phyloP scores from a whole-genome alignment of 2,329 filamentous ascomycete species.

The Drechslerella coelobrocha region DNA sequence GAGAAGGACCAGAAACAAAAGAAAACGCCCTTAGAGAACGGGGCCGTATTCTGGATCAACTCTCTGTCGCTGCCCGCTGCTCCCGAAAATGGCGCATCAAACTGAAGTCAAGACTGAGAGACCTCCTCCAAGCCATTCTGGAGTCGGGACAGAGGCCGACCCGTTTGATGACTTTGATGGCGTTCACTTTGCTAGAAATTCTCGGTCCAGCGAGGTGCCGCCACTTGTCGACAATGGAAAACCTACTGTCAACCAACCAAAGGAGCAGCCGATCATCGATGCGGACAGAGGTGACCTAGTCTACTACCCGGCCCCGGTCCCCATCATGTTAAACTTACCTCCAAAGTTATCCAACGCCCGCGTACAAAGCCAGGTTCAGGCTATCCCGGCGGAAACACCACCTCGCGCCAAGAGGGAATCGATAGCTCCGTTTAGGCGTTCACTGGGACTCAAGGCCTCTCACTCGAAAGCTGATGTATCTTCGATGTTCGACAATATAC shows the following conservation, averaged over 20 bases:
- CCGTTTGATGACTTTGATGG: conserved; percentile 84
- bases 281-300: conserved; percentile 65
- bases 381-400: conserved; percentile 24
- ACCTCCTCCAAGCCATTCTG: neutral
- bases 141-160: conserved; percentile 53
- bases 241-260: conserved; percentile 50
- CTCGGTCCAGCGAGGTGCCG: conserved; percentile 60
- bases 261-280: conserved; percentile 52
- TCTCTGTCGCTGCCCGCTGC: neutral
- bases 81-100: conserved; percentile 1
- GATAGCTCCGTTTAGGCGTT: conserved; percentile 39
- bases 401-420: conserved; percentile 33
- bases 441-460: conserved; percentile 36
- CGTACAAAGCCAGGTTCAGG: conserved; percentile 26
- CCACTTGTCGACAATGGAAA: conserved; percentile 21
- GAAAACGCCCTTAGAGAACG: neutral
- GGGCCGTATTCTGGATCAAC: neutral
- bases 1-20: neutral
- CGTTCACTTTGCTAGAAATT: conserved; percentile 69
- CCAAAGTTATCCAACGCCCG: conserved; percentile 75
- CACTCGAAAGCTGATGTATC: conserved; percentile 46
- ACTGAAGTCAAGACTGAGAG: neutral
- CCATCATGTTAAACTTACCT: conserved; percentile 89
- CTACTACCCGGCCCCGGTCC: conserved; percentile 93
- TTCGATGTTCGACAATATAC: conserved; percentile 45